Conservation (phyloP, 2,329 filamentous ascomycete genomes). For the Tolypocladium ophioglossoides region DNA sequence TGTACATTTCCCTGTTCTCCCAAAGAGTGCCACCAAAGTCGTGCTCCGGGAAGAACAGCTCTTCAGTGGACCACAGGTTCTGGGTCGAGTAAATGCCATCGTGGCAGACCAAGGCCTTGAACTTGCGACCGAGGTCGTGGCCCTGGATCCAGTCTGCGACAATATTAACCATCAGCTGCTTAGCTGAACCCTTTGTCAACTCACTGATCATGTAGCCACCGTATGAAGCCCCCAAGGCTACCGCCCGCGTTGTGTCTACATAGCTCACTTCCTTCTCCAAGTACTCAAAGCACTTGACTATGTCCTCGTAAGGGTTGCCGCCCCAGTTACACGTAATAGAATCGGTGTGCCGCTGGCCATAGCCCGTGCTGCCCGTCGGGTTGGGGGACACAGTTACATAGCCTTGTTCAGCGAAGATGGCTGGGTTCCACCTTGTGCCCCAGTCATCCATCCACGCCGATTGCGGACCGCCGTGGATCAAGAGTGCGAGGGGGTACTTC, state of each 20-base stretch:
- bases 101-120: conserved; percentile 82
- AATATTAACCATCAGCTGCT: conserved; percentile 11
- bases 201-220: conserved; percentile 66
- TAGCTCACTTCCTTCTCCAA: conserved; percentile 55
- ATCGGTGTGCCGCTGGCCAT: conserved; percentile 67
- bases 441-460: conserved; percentile 65
- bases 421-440: conserved; percentile 79
- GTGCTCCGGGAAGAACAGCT: conserved; percentile 61
- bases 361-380: conserved; percentile 73
- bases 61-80: conserved; percentile 53
- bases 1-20: conserved; percentile 53
- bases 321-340: conserved; percentile 77
- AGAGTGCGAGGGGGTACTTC: conserved; percentile 68
- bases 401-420: conserved; percentile 77
- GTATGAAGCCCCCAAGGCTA: conserved; percentile 66
- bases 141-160: conserved; percentile 76
- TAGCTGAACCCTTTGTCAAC: conserved; percentile 9
- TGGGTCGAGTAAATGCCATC: conserved; percentile 73
- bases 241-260: conserved; percentile 58
- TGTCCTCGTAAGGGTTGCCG: conserved; percentile 71
- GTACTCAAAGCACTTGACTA: conserved; percentile 69
- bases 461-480: conserved; percentile 79
- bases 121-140: conserved; percentile 67
- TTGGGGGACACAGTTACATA: conserved; percentile 77
- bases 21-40: conserved; percentile 54